Evolutionary conservation across 1,284 basidiomycete genomes (phyloP).

Genomic region (Rhizoctonia solani): DNA sequence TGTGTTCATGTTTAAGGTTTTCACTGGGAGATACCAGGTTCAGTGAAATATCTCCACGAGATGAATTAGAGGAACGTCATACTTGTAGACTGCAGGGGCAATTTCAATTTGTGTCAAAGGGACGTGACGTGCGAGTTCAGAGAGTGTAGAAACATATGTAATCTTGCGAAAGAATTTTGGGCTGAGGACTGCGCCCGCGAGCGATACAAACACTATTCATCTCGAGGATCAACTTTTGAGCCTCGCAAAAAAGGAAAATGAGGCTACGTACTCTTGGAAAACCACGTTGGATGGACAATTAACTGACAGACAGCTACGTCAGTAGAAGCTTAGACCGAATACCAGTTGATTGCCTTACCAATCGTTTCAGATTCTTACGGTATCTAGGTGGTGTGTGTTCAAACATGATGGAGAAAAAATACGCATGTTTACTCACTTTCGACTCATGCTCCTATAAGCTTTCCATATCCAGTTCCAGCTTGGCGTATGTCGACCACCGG

Average conservation of each 20-base stretch:
- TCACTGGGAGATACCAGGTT: conserved; percentile 53
- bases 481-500: conserved; percentile 73
- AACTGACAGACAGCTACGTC: conserved; percentile 52
- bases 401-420: background rate
- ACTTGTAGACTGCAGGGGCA: conserved; percentile 79
- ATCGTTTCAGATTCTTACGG: conserved; percentile 81
- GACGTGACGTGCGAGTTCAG: conserved; percentile 70
- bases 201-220: conserved; percentile 72
- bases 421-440: conserved; percentile 62
- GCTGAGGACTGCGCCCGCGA: conserved; percentile 69
- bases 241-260: background rate
- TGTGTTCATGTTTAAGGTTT: conserved; percentile 69
- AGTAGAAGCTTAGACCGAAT: conserved; percentile 10
- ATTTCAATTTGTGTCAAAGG: conserved; percentile 85
- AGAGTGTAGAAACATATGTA: conserved; percentile 71
- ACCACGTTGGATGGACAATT: conserved; percentile 85
- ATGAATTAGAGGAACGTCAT: conserved; percentile 39
- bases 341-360: conserved; percentile 54
- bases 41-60: conserved; percentile 36
- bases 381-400: conserved; percentile 49
- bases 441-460: conserved; percentile 75
- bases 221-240: background rate
- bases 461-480: conserved; percentile 91
- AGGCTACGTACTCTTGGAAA: conserved; percentile 70
- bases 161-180: conserved; percentile 89